Base-by-base conservation (phyloP, 768 basidiomycete genomes). In the Lepiota brunneoincarnata region DNA sequence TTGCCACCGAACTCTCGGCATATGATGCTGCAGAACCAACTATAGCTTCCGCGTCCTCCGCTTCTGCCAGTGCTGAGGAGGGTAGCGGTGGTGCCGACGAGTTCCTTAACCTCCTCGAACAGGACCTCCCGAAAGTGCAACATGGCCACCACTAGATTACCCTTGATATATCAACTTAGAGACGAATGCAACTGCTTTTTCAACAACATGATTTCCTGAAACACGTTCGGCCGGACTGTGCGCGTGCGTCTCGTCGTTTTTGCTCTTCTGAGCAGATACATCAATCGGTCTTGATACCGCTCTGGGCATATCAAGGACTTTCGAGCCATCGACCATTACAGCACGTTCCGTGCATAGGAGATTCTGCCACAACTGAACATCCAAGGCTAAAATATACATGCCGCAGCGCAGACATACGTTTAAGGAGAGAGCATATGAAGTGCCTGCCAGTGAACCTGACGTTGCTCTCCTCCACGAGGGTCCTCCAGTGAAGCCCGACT, bases 1-100 rank as follows among this genome's bases (percentile, higher is more conserved):
- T 98, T 59, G 92, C 96, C n/a, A 70, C 86, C 17, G 93, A 96
- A 63, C 85, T 98, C 55, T 67, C 86, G 1, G 85, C 87, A 34
- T 99, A 97, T 70, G 95, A 97, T 59, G 76, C 83, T 14, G 69
- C 82, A 14, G 91, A 96, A 68, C 92, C 93, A 49, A 74, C 76
- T 18, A 66, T 75, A 48, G 76, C 79, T 41, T 65, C 72, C 5
- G 68, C 72, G 12, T 56, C 66, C 4, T 65, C 72, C 5, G 61
- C 66, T 3, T 55, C 70, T 11, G 59, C 69, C 12, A 58, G 70
- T 26, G 64, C 73, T 46, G 75, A 75, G 48, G 75, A 75, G 20
- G 73, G 70, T 44, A 72, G 70, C 44, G 69, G 79, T 58, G 84
- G 83, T 55, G 88, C 92, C 20, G 86, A 90, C 44, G 86, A 82